phyloP scores from a whole-genome alignment of 768 basidiomycete genomes.

The Melanogaster broomeanus region DNA sequence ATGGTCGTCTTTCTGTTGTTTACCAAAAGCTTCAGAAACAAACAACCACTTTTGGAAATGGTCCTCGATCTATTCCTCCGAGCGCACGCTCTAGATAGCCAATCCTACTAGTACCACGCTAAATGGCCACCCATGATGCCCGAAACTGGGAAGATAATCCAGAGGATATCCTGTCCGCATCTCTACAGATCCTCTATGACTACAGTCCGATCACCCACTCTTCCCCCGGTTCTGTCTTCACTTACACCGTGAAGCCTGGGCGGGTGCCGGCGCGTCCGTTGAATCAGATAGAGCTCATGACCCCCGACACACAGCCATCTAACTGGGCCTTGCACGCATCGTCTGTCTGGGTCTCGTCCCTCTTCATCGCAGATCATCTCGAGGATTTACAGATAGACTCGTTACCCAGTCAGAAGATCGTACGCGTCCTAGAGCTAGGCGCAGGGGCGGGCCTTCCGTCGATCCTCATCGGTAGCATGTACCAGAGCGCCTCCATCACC shows the following conservation, averaged over 20 bases:
- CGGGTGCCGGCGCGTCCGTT: conserved; percentile 12
- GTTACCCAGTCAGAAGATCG: conserved; percentile 19
- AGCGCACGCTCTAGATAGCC: not conserved
- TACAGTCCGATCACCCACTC: conserved; percentile 61
- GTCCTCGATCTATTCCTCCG: not conserved
- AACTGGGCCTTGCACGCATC: conserved; percentile 82
- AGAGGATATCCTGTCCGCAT: conserved; percentile 69
- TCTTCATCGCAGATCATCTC: conserved; percentile 68
- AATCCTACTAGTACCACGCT: not conserved
- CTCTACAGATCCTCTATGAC: conserved; percentile 63
- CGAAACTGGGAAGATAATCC: conserved; percentile 36
- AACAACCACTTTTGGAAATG: not conserved
- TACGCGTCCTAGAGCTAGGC: conserved; percentile 67
- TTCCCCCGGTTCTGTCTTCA: conserved; percentile 54
- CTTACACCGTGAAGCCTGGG: conserved; percentile 37
- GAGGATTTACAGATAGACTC: conserved; percentile 43
- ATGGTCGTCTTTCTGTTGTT: too few species aligned
- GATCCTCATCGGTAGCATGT: conserved; percentile 59
- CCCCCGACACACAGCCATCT: conserved; percentile 63
- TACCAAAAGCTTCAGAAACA: conserved; percentile 3
- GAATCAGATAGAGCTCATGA: conserved; percentile 44
- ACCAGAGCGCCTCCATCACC: conserved; percentile 43
- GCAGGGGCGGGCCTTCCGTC: conserved; percentile 76
- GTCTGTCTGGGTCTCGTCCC: conserved; percentile 71
- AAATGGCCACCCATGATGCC: not conserved